Percentiles rank a stretch among this genome's conserved stretches.
Evolutionary conservation across 345 rosid genomes (phyloP).

Genomic region (Hypericum androsaemum): DNA sequence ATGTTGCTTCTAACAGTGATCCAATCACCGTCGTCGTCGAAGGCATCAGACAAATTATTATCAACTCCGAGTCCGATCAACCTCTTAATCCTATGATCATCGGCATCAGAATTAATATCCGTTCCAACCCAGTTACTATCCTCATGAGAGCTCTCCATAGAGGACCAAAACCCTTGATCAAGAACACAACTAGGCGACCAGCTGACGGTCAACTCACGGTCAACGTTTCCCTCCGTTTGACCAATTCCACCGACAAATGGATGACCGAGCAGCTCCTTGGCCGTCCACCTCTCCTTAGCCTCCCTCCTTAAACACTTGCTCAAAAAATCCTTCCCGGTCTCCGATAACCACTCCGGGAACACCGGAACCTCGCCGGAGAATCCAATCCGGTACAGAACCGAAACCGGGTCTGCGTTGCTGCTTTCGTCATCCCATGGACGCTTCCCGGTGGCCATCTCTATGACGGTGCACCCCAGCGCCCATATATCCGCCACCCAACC

Average conservation of each 20-base stretch:
- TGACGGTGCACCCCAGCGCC: conserved; percentile 70
- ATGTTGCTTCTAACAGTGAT: conserved; percentile 46
- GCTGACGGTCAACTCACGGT: conserved; percentile 5
- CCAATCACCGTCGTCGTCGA: conserved; percentile 35
- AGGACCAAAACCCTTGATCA: conserved; percentile 74
- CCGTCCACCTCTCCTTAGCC: conserved; percentile 52
- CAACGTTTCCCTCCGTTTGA: conserved; percentile 3
- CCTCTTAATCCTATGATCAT: conserved; percentile 34
- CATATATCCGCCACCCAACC: conserved; percentile 56
- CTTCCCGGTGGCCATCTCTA: conserved; percentile 73
- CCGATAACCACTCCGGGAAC: conserved; percentile 54
- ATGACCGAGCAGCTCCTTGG: conserved; percentile 54
- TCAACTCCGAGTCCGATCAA: conserved; percentile 19
- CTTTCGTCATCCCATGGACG: conserved; percentile 53
- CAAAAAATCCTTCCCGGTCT: conserved; percentile 52
- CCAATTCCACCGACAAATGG: conserved; percentile 39
- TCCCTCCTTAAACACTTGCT: conserved; percentile 51
- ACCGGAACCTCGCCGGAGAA: conserved; percentile 57
- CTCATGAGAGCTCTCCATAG: conserved; percentile 24
- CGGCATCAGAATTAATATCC: conserved; percentile 14
- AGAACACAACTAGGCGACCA: conserved; percentile 62
- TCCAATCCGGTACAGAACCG: conserved; percentile 67
- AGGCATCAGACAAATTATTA: no score
- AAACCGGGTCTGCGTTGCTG: conserved; percentile 36
- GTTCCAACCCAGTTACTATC: conserved; percentile 2